Evolutionary conservation across 495 filamentous ascomycete genomes (phyloP).

Genomic region (Penicillium cinerascens): DNA sequence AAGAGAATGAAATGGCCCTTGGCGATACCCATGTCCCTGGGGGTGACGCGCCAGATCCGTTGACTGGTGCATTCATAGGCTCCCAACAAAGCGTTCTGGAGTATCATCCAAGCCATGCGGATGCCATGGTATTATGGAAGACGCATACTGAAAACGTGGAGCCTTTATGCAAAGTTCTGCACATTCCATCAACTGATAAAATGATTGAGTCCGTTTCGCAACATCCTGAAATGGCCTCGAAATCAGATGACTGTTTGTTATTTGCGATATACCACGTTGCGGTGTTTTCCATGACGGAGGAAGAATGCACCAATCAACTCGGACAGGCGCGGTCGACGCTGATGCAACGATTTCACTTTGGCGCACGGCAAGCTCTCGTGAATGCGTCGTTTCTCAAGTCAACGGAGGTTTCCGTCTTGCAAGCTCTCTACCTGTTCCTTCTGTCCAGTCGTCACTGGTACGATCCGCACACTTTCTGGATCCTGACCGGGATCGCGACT

Average conservation of each 20-base stretch:
- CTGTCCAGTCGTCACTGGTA: slow-evolving; percentile 28
- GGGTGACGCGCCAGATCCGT: slow-evolving; percentile 1
- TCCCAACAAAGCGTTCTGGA: slow-evolving; percentile 1
- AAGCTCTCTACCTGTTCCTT: slow-evolving; percentile 30
- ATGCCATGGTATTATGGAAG: slow-evolving; percentile 54
- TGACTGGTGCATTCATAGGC: slow-evolving; percentile 4
- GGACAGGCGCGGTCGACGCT: slow-evolving; percentile 7
- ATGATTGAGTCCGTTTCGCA: slow-evolving; percentile 31
- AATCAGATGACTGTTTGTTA: slow-evolving; percentile 36
- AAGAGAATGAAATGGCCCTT: slow-evolving; percentile 2
- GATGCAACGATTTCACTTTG: slow-evolving; percentile 20
- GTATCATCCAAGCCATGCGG: slow-evolving; percentile 11
- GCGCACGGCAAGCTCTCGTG: slow-evolving; percentile 22
- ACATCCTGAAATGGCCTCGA: slow-evolving; percentile 24
- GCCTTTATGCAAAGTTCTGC: slow-evolving; percentile 63
- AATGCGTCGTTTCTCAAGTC: slow-evolving; percentile 33
- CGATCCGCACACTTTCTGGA: slow-evolving; percentile 36
- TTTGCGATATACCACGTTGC: slow-evolving; percentile 44
- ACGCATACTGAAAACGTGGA: slow-evolving; percentile 58
- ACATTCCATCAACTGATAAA: slow-evolving; percentile 51
- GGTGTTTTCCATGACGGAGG: slow-evolving; percentile 29
- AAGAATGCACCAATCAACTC: slow-evolving; percentile 25
- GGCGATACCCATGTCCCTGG: background rate
- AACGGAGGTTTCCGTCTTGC: slow-evolving; percentile 28
- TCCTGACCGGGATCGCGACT: slow-evolving; percentile 41